Percentiles rank a stretch among this genome's conserved stretches.
These are phyloP conservation scores for Takashimella tepidaria DNA, from an alignment of 1,284 basidiomycete genomes.

Conservation along the genomic window DNA sequence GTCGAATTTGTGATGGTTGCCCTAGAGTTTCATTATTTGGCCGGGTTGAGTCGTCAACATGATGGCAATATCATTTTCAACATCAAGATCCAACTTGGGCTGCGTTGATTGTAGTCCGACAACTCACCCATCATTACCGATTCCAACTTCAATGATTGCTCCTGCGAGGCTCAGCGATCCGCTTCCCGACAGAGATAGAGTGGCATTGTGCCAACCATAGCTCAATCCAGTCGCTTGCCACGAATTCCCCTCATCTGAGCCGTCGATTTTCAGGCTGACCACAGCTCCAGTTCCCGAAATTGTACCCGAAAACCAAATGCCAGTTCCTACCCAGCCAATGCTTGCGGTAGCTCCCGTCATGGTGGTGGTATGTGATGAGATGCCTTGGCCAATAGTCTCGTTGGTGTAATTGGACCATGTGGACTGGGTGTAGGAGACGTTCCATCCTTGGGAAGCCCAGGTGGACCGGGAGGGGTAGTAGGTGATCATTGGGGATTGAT, in stretches of 20 bases:
- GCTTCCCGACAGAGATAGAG: not conserved
- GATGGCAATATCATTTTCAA: no score
- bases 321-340: not conserved
- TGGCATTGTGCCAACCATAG: not conserved
- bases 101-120: no score
- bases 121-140: not conserved
- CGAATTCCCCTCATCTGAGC: not conserved
- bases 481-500: constrained; percentile 17
- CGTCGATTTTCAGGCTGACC: not conserved
- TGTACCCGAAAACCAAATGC: not conserved
- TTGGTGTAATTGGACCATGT: constrained; percentile 3
- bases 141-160: not conserved
- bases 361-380: not conserved
- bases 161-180: not conserved
- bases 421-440: constrained; percentile 11
- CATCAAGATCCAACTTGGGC: no score
- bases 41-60: no score
- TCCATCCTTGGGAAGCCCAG: constrained; percentile 6
- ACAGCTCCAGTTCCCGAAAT: not conserved
- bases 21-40: no score
- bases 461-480: constrained; percentile 9
- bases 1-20: not conserved
- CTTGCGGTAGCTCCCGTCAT: not conserved
- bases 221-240: not conserved
- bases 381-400: not conserved